Base-by-base conservation (phyloP, 2,329 filamentous ascomycete species). In the Alternaria infectoria region DNA sequence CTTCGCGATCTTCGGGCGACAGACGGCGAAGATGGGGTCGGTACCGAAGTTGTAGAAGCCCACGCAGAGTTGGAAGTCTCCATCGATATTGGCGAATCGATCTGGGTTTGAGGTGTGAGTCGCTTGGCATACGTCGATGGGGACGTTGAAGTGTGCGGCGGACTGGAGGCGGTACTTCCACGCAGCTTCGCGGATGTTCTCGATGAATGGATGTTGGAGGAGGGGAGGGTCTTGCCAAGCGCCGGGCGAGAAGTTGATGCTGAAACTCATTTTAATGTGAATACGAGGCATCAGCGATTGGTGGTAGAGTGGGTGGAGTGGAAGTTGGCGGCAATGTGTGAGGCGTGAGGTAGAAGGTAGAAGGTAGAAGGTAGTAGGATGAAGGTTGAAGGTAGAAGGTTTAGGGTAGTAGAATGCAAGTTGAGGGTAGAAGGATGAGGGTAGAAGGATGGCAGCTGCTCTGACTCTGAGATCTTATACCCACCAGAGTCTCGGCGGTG, bases 151-250 rank as follows among this genome's bases (percentile, higher is more conserved):
- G 30, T 65, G 57, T 10, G 40, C 47, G 5, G 60, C 52, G 2
- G 64, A 69, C 7, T 63, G 58, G 5, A 60, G 26, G 12, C 68
- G 60, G 9, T 69, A 67, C 19, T 58, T 32, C 2, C 32, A 21
- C 5, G 69, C 50, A 2, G 32, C 62, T 21, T 43, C 23, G 3
- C 62, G 58, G 10, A 70, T 65, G 3, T 30, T 12, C 3, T 54
- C 6, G 5, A 70, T 45, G 25, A 69, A 61, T 0, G 55, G 13
- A 11, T 70, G 64, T 10, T 64, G 60, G 5, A 58, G 30, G 9
- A 13, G 10, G n/a, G 8, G 28, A 5, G 54, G 32, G 9, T 23
- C 30, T 26, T 62, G 57, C 62, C 62, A 64, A 8, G 57, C 58
- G 5, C 13, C 26, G 6, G 12, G 9, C 4, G 19, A 21, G 25